A percentile compares a stretch with the other conserved stretches of the same genome.
phyloP scores from a whole-genome alignment of 345 rosid species.

The Eucalyptus virginea region DNA sequence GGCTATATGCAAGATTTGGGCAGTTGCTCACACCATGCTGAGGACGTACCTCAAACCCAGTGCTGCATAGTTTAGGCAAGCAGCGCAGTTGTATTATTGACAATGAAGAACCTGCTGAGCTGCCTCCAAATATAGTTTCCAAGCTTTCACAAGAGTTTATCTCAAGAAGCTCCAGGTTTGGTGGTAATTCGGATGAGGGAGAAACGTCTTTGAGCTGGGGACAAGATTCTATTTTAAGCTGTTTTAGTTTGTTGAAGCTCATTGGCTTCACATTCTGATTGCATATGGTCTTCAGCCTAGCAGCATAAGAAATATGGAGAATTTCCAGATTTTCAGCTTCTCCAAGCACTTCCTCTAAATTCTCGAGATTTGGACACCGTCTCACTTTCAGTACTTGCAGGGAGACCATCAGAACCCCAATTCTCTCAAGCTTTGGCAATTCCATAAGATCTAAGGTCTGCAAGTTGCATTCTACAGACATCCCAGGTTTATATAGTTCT shows the following conservation, averaged over 20 bases:
- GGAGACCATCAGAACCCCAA: neutral
- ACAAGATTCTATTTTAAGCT: neutral
- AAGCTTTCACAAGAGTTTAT: neutral
- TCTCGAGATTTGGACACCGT: fast-evolving
- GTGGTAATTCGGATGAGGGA: neutral
- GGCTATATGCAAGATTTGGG: neutral
- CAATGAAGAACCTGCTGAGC: neutral
- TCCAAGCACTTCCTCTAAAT: neutral
- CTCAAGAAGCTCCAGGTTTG: neutral
- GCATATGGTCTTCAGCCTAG: neutral
- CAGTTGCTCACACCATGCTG: fast-evolving
- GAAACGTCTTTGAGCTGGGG: neutral
- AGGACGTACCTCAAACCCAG: fast-evolving
- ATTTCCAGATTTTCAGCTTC: neutral
- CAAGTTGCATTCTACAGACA: neutral
- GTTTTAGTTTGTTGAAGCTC: neutral
- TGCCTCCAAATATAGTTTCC: neutral
- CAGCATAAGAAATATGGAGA: neutral
- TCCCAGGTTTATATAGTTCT: neutral
- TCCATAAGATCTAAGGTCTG: conserved; percentile 11
- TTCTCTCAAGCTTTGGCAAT: conserved; percentile 11
- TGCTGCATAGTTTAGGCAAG: neutral
- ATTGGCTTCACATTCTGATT: fast-evolving
- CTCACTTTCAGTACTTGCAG: neutral
- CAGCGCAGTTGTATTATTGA: neutral